These are phyloP conservation scores for Cubamyces lactineus DNA, from an alignment of 768 basidiomycete species.

Conservation along the genomic window DNA sequence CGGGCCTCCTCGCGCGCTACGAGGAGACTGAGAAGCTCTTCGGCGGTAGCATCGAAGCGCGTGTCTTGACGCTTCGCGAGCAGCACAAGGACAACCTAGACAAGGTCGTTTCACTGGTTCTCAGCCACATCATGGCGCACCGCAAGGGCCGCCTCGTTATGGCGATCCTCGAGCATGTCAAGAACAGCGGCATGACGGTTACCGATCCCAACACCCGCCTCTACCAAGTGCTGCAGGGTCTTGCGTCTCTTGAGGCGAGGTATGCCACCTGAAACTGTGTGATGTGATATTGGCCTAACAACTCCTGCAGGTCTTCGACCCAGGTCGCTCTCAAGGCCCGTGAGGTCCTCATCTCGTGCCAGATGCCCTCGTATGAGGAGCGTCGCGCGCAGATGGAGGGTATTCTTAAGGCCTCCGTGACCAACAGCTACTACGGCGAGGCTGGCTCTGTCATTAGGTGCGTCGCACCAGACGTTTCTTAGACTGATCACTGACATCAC, in stretches of 20 bases:
- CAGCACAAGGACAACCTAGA: slow-evolving; percentile 92
- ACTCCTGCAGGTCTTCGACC: slow-evolving; percentile 73
- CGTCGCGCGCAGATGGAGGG: slow-evolving; percentile 92
- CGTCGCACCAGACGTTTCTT: slow-evolving; percentile 17
- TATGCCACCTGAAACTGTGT: slow-evolving; percentile 39
- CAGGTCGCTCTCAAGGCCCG: slow-evolving; percentile 93
- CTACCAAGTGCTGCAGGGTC: slow-evolving; percentile 74
- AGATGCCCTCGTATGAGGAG: slow-evolving; percentile 97
- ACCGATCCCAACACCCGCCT: slow-evolving; percentile 75
- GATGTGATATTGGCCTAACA: background rate
- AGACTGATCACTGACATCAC: background rate
- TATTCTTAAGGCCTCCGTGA: slow-evolving; percentile 86
- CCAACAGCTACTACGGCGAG: slow-evolving; percentile 90
- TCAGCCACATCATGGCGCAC: slow-evolving; percentile 95
- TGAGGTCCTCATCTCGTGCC: slow-evolving; percentile 93
- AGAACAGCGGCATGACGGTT: slow-evolving; percentile 74
- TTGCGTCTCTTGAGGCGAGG: slow-evolving; percentile 90
- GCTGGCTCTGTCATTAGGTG: slow-evolving; percentile 64
- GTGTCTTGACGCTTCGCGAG: slow-evolving; percentile 87
- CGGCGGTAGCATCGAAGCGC: slow-evolving; percentile 91
- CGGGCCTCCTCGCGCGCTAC: slow-evolving; percentile 76
- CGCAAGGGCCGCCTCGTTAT: slow-evolving; percentile 90
- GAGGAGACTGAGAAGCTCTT: slow-evolving; percentile 90
- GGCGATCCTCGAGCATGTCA: slow-evolving; percentile 87
- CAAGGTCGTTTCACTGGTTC: slow-evolving; percentile 80